A percentile compares a stretch with the other conserved stretches of the same genome.
These are phyloP conservation scores for Spergularia azorica DNA, from an alignment of 179 eudicot species.

Conservation along the genomic window DNA sequence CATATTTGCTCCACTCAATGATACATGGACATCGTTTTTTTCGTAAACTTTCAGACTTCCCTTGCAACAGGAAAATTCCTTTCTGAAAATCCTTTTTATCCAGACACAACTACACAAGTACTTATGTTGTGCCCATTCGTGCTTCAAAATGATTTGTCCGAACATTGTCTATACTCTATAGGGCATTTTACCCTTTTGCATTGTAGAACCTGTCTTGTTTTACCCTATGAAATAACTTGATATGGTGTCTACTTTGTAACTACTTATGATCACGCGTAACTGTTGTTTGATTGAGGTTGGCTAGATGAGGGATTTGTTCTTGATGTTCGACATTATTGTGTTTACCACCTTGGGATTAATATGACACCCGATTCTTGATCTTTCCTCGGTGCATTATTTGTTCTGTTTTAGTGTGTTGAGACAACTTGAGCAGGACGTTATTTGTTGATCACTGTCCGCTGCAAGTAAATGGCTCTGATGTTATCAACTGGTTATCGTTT, in stretches of 20 bases:
- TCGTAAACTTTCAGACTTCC: neutral
- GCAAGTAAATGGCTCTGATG: neutral
- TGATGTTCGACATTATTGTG: neutral
- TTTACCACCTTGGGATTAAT: neutral
- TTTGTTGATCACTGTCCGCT: neutral
- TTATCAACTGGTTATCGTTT: too few species aligned
- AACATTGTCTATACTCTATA: constrained; percentile 11
- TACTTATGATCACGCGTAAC: neutral
- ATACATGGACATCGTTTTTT: too few species aligned
- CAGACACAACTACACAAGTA: constrained; percentile 5
- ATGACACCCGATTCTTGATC: neutral
- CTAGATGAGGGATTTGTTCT: neutral
- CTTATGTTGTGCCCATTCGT: constrained; percentile 19
- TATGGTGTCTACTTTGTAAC: neutral
- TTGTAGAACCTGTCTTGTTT: constrained; percentile 9
- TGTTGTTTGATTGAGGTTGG: neutral
- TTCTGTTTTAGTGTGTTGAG: neutral
- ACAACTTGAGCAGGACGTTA: too few species aligned
- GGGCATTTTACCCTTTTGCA: neutral
- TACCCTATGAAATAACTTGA: neutral
- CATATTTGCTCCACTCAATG: neutral
- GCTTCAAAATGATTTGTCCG: constrained; percentile 24
- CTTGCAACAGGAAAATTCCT: constrained; percentile 6
- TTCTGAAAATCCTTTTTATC: too few species aligned
- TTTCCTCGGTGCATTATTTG: neutral